A percentile compares a stretch with the other conserved stretches of the same genome.
Evolutionary conservation across 805 yeast genomes (phyloP).

Genomic region (Groenewaldozyma tartarivorans): DNA sequence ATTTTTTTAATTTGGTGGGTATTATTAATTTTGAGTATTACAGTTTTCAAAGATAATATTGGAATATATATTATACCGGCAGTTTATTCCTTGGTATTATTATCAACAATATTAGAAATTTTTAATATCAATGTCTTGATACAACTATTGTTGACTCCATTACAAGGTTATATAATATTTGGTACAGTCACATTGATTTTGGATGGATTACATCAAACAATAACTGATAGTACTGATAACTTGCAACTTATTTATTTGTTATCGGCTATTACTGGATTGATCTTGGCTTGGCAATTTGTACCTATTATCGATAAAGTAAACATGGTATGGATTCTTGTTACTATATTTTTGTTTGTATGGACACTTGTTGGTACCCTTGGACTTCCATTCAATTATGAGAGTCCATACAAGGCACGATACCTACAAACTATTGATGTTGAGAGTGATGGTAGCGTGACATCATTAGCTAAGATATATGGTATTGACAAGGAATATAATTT

Average conservation of each 20-base stretch:
- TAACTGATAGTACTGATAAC: slow-evolving; percentile 50
- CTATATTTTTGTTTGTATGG: not conserved
- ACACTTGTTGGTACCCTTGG: slow-evolving; percentile 33
- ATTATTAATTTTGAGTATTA: not conserved
- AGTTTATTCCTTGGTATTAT: not conserved
- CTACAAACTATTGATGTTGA: slow-evolving; percentile 50
- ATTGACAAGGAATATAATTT: slow-evolving; percentile 25
- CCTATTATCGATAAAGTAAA: slow-evolving; percentile 54
- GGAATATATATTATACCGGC: not conserved
- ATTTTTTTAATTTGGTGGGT: not conserved
- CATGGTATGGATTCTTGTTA: not conserved
- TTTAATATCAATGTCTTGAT: not conserved
- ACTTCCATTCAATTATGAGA: slow-evolving; percentile 50
- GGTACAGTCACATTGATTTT: slow-evolving; percentile 40
- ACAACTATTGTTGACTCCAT: not conserved
- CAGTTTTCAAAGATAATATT: not conserved
- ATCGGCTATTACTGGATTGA: slow-evolving; percentile 28
- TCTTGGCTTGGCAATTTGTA: slow-evolving; percentile 41
- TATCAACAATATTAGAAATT: not conserved
- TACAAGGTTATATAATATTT: not conserved
- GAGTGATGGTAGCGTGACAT: slow-evolving; percentile 23
- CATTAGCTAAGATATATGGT: slow-evolving; percentile 43
- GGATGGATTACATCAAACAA: slow-evolving; percentile 59
- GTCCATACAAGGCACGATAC: slow-evolving; percentile 68
- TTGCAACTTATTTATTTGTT: slow-evolving; percentile 32